Evolutionary conservation across 2,329 filamentous ascomycete species (phyloP).

Genomic region (Cladophialophora immunda): DNA sequence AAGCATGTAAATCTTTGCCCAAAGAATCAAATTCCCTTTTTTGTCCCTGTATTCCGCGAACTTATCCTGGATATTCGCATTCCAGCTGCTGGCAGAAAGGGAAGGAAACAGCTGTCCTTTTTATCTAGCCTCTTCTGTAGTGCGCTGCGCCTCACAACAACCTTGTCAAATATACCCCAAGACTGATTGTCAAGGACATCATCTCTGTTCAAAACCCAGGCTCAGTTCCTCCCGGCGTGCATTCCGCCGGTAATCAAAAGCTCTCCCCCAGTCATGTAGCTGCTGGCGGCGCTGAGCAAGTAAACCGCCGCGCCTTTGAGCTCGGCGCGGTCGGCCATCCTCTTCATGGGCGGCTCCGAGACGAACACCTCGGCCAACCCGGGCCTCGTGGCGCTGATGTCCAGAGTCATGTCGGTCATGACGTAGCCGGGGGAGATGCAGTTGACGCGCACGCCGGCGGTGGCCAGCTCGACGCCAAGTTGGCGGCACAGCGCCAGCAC

Average conservation of each 20-base stretch:
- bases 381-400: constrained; percentile 43
- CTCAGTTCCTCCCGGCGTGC: constrained; percentile 43
- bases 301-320: constrained; percentile 53
- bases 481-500: constrained; percentile 45
- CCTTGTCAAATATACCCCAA: not conserved
- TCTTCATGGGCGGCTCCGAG: constrained; percentile 50
- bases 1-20: too few species aligned
- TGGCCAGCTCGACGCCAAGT: constrained; percentile 59
- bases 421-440: constrained; percentile 55
- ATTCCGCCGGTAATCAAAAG: constrained; percentile 48
- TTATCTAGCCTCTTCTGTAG: not conserved
- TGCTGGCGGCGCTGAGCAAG: constrained; percentile 50
- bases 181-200: too few species aligned
- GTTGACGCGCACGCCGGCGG: constrained; percentile 58
- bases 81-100: too few species aligned
- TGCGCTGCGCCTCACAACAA: not conserved
- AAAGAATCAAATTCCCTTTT: too few species aligned
- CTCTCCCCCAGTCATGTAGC: constrained; percentile 52
- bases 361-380: constrained; percentile 48
- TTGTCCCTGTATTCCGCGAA: too few species aligned
- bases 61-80: too few species aligned
- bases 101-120: not conserved
- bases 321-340: constrained; percentile 51
- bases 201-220: not conserved
- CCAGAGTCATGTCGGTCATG: constrained; percentile 48